phyloP scores from a whole-genome alignment of 306 rosid genomes.

The Dalbergia cochinchinensis region DNA sequence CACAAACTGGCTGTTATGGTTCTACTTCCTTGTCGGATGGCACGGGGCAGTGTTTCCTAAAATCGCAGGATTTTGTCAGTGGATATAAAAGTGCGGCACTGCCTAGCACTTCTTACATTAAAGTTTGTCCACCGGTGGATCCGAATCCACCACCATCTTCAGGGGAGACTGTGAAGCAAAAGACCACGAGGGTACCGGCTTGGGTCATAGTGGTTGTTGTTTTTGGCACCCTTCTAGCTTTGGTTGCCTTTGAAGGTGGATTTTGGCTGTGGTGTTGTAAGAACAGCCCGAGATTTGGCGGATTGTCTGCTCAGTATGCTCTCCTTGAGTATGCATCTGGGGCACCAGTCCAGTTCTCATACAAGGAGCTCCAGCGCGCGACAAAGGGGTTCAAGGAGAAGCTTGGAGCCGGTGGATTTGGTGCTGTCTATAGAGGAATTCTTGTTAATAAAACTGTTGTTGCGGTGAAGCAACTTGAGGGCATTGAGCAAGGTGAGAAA shows the following conservation, averaged over 20 bases:
- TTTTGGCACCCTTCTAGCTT: conserved; percentile 61
- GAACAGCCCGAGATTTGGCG: conserved; percentile 59
- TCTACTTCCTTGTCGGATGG: conserved; percentile 58
- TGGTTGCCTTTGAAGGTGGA: conserved; percentile 71
- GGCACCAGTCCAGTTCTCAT: conserved; percentile 84
- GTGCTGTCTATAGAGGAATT: conserved; percentile 78
- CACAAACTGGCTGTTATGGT: conserved; percentile 44
- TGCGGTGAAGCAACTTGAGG: conserved; percentile 90
- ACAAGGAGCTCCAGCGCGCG: conserved; percentile 74
- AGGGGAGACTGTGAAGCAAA: conserved; percentile 30
- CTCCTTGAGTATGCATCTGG: conserved; percentile 98
- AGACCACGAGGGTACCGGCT: conserved; percentile 46
- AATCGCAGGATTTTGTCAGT: conserved; percentile 36
- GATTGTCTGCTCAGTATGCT: conserved; percentile 75
- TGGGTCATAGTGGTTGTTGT: conserved; percentile 56
- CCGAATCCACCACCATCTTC: conserved; percentile 49
- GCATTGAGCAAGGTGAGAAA: conserved; percentile 89
- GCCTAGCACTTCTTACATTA: conserved; percentile 56
- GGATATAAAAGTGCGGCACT: conserved; percentile 49
- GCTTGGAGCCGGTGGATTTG: conserved; percentile 90
- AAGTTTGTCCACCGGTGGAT: conserved; percentile 51
- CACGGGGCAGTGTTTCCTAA: conserved; percentile 50
- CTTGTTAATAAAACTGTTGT: conserved; percentile 72
- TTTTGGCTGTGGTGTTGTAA: conserved; percentile 87
- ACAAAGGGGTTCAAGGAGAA: conserved; percentile 89